A percentile compares a stretch with the other conserved stretches of the same genome.
Evolutionary conservation across 495 filamentous ascomycete genomes (phyloP).

Genomic region (Mytilinidion resinicola): DNA sequence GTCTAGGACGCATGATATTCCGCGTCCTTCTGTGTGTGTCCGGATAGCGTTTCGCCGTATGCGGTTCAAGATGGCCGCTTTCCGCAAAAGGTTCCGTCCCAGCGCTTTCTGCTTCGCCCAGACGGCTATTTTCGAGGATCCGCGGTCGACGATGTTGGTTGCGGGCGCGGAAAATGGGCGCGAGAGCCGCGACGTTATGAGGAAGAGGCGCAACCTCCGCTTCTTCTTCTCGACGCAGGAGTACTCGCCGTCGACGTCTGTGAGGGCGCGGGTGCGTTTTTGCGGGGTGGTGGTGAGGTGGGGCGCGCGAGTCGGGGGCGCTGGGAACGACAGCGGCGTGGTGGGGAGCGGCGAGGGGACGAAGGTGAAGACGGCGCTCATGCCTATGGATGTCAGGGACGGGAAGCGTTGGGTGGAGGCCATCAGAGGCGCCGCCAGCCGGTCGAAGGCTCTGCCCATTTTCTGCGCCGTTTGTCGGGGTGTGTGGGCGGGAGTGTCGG

Average conservation of each 20-base stretch:
- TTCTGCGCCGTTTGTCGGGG: constrained; percentile 19
- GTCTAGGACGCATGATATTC: constrained; percentile 14
- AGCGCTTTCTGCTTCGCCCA: constrained; percentile 43
- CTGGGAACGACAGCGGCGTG: constrained; percentile 17
- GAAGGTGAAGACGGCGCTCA: constrained; percentile 14
- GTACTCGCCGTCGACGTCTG: constrained; percentile 57
- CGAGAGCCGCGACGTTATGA: constrained; percentile 64
- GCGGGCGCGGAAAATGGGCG: constrained; percentile 61
- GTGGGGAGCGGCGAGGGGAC: constrained; percentile 1
- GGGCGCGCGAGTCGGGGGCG: constrained; percentile 9
- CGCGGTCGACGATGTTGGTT: constrained; percentile 59
- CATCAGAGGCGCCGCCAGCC: neutral
- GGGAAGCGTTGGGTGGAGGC: neutral
- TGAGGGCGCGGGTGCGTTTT: constrained; percentile 53
- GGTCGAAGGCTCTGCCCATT: constrained; percentile 10
- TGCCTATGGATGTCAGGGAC: neutral
- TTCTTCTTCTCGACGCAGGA: constrained; percentile 53
- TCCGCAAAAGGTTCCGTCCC: constrained; percentile 43
- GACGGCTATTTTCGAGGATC: constrained; percentile 49
- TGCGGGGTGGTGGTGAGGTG: neutral
- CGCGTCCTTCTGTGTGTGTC: constrained; percentile 28
- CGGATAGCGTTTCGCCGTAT: constrained; percentile 28
- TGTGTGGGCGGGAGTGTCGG: neutral
- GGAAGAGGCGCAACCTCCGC: constrained; percentile 53
- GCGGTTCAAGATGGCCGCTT: constrained; percentile 51